phyloP scores from a whole-genome alignment of 192 early-diverging fungal genomes.

The Backusella tuberculispora region DNA sequence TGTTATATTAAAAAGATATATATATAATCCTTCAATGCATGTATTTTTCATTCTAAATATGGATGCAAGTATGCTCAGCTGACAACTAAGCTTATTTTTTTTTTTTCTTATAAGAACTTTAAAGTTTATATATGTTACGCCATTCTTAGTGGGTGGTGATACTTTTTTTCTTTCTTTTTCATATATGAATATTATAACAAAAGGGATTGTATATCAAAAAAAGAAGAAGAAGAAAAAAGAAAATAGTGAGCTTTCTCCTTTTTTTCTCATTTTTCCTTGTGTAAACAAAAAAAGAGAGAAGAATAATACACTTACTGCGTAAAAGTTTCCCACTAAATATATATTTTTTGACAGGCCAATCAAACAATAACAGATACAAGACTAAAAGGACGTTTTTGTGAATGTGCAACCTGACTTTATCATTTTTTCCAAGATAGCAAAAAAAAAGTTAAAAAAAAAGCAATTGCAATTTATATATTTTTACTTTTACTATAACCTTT shows the following conservation, averaged over 20 bases:
- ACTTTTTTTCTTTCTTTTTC: neutral
- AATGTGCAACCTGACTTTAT: neutral
- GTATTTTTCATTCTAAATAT: neutral
- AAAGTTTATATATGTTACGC: neutral
- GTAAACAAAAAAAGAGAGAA: neutral
- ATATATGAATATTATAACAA: too few species aligned
- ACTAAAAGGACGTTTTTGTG: slow-evolving; percentile 7
- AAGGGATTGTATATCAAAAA: too few species aligned
- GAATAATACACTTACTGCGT: neutral
- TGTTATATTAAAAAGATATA: too few species aligned
- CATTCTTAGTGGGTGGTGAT: neutral
- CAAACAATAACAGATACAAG: neutral
- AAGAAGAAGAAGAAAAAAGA: too few species aligned
- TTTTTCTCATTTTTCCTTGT: too few species aligned
- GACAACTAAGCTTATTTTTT: neutral
- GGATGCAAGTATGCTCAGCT: neutral
- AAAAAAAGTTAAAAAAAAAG: too few species aligned
- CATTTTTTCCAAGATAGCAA: neutral
- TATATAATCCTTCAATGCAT: too few species aligned
- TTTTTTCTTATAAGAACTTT: neutral
- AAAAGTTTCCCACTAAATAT: neutral
- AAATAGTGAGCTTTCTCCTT: too few species aligned
- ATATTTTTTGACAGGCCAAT: slow-evolving; percentile 3
- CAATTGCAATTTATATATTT: neutral
- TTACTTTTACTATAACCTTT: neutral